These are phyloP conservation scores for Solidago caesia DNA, from an alignment of 129 eudicot genomes.

Conservation along the genomic window DNA sequence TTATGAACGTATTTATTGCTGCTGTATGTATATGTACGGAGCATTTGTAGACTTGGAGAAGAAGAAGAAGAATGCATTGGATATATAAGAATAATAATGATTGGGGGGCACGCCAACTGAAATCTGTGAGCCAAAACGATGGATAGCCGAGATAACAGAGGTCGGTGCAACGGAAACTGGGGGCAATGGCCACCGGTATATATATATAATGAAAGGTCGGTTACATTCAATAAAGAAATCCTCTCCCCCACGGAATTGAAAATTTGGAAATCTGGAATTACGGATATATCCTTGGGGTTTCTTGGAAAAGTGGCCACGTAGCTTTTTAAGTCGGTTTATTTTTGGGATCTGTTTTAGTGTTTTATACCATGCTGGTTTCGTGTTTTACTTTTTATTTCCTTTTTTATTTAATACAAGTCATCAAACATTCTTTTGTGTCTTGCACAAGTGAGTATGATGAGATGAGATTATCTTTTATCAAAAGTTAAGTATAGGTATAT, in stretches of 20 bases:
- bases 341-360: neutral
- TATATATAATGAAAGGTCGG: conserved; percentile 20
- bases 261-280: neutral
- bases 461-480: no score
- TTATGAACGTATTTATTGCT: no score
- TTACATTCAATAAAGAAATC: conserved; percentile 14
- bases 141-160: neutral
- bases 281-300: conserved; percentile 23
- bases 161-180: conserved; percentile 32
- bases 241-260: conserved; percentile 29
- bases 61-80: no score
- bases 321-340: conserved; percentile 8
- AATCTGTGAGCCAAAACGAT: neutral
- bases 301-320: conserved; percentile 25
- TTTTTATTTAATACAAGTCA: neutral
- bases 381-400: neutral
- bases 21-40: no score
- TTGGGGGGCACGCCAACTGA: conserved; percentile 29
- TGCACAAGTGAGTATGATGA: no score
- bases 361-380: conserved; percentile 9
- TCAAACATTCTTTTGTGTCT: neutral
- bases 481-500: no score
- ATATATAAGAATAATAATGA: neutral
- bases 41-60: no score
- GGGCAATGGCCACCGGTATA: conserved; percentile 28